Evolutionary conservation across 331 rosid species (phyloP), one percentile per base, ranked within the genome.

Genomic region (Erythrophleum ivorense): DNA sequence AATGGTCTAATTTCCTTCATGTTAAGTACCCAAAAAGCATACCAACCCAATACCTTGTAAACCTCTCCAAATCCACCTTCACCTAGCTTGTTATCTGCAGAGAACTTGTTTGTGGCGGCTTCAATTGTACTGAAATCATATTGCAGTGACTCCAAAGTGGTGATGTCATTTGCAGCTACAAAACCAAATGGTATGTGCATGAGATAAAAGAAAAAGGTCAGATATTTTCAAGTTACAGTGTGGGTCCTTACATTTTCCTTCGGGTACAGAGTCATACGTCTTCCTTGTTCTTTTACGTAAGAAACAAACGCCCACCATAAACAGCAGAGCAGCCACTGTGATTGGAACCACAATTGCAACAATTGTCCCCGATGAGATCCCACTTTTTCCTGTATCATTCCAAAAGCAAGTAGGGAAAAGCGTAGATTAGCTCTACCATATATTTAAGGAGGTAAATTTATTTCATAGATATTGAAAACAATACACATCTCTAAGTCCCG

Each of bases 301-400:
- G 76, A 70, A 80, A 77, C 82, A 76, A 31, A 52, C 3, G 6
- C 79, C 82, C 2, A 75, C 57, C 0, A 84, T 19, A 34, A 84
- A 76, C 6, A 80, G 60, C 36, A 84, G 19, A n/a, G 53, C 76
- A 15, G 79, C 79, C 1, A 84, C 53, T 0, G 45, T 10, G 0
- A 80, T 63, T 59, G 79, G 79, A 71, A 71, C 76, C 4, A 76
- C 79, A 70, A 80, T 80, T 6, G 82, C 87, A 52, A 76, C 73
- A 71, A 76, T 62, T 1, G 72, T 77, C 58, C 79, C 71, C 2
- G 80, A 49, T 9, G 87, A 71, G 31, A 67, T 52, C 70, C 78
- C 75, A 6, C 73, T 43, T 66, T 75, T 69, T 19, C 83, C 84
- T 84, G 68, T 75, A 64, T 11, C 15, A 40, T 8, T 10, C 18